Base-by-base conservation (phyloP, 352 stramenopile species). In the Phytophthora podocarpi region DNA sequence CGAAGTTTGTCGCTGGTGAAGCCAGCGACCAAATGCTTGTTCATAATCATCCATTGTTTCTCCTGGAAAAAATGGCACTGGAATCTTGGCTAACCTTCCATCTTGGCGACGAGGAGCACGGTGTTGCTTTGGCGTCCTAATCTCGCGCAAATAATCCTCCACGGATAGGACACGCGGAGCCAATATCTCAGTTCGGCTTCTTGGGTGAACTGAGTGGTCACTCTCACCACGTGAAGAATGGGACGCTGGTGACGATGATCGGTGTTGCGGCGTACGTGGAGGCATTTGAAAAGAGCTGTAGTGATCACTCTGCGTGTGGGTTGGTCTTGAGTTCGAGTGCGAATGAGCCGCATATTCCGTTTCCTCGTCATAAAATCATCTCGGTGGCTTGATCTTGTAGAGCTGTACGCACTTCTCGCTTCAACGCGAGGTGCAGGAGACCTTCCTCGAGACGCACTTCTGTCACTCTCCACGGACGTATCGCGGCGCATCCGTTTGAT, bases 11-110 rank as follows among this genome's bases (percentile, higher is more conserved):
- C 54, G 43, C n/a, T 48, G 8, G 15, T 68, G 52, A 15, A 68
- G 52, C 59, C 59, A 68, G 12, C 59, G 52, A 20, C 30, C 42
- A 46, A 68, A 64, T 13, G 41, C 51, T 47, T 58, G 42, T 9
- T 68, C 59, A 8, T 64, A 68, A 6, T 64, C 52, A 18, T 59
- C 34, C 20, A 64, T 39, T 26, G 52, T 68, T 48, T 68, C 59
- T 16, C 59, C 52, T 49, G 52, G 16, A 23, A 68, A 59, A 30
- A 68, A 52, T 24, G 59, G 59, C 35, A 53, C 32, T 35, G 59
- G 52, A 34, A 68, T 68, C 30, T 59, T 68, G 28, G 28, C 16
- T 20, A 68, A 24, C 26, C 48, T 64, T 23, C 27, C 60, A 35
- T 49, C 47, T 30, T 28, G 0, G 5, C 36, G 34, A 39, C 37